These are phyloP conservation scores for Alternaria solani DNA, from an alignment of 2,329 filamentous ascomycete species.

Conservation along the genomic window DNA sequence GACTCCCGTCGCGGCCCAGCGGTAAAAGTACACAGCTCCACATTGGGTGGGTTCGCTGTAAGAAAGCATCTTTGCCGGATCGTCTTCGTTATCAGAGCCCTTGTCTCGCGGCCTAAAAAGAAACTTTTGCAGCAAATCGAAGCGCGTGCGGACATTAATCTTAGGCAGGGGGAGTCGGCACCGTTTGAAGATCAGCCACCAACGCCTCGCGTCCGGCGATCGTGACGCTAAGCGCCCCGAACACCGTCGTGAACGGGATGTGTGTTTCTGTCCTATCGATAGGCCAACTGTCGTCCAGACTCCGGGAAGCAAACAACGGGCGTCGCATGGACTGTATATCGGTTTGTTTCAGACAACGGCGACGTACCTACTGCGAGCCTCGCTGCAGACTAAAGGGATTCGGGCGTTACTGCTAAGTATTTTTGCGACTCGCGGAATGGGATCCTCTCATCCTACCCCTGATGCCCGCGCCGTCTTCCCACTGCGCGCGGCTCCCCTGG, in stretches of 20 bases:
- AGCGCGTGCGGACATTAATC: slow-evolving; percentile 24
- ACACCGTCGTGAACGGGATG: slow-evolving; percentile 25
- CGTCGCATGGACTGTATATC: slow-evolving; percentile 5
- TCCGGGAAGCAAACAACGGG: slow-evolving; percentile 17
- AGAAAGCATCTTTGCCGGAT: slow-evolving; percentile 2
- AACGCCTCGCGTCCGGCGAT: slow-evolving; percentile 31
- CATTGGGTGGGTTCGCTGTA: not conserved
- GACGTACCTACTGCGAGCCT: not conserved
- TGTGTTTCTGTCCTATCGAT: slow-evolving; percentile 28
- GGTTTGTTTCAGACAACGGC: slow-evolving; percentile 12
- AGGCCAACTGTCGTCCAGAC: slow-evolving; percentile 5
- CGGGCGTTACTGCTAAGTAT: slow-evolving; percentile 7
- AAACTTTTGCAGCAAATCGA: slow-evolving; percentile 12
- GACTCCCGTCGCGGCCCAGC: slow-evolving; percentile 1
- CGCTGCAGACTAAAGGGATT: not conserved
- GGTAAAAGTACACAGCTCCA: slow-evolving; percentile 4
- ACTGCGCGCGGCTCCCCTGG: slow-evolving; percentile 35
- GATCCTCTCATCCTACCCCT: slow-evolving; percentile 30
- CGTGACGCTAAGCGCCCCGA: slow-evolving; percentile 30
- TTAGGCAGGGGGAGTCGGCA: slow-evolving; percentile 36
- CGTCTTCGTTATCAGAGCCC: slow-evolving; percentile 2
- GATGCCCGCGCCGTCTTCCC: slow-evolving; percentile 14
- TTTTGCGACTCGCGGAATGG: slow-evolving; percentile 7
- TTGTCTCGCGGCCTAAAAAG: slow-evolving; percentile 1
- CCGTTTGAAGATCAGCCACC: slow-evolving; percentile 48